Base-by-base conservation (phyloP, 768 basidiomycete species). In the Boletus rubroflammeus region DNA sequence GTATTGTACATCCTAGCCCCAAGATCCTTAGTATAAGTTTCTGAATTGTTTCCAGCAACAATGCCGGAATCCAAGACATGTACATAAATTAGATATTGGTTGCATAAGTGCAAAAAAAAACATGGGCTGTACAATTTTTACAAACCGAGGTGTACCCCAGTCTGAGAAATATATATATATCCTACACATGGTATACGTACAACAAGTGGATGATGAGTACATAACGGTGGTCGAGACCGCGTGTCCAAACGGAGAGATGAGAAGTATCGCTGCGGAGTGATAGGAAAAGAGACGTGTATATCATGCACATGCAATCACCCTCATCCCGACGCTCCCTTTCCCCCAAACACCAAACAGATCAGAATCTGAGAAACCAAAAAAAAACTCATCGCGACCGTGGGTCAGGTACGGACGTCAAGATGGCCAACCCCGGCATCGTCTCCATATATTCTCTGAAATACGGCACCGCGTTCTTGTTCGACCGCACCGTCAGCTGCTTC, bases 391-490 rank as follows among this genome's bases (percentile, higher is more conserved):
- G 40, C 19, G 15, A 29, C 21, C 52, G 7, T 2, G 39, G 19
- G 25, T 43, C 23, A 28, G 52, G 47, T 0, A 47, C 34, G 25
- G 55, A 56, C 5, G 65, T 62, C 38, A 9, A 66, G 28, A 60
- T 34, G 5, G 47, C 43, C 58, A 69, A 48, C 8, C 60, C 59
- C 0, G 67, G 69, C 10, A 69, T 47, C 29, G 55, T 51, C 28
- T 55, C 45, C 19, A 55, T 26, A 28, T 69, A 69, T 28, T 71
- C 67, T 9, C 17, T 48, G 23, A 69, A 60, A 53, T 67, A 46
- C 13, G 57, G 51, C 19, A 40, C 32, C 0, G 59, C 69, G 13
- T 42, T 51, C 50, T 48, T 62, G 55, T 63, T 70, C 9, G 62
- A 65, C 17, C 68, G 59, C 38, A 70, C 60, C 7, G 56, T 59